These are phyloP conservation scores for Ambrosiella beaveri DNA, from an alignment of 2,329 filamentous ascomycete genomes.

Conservation along the genomic window DNA sequence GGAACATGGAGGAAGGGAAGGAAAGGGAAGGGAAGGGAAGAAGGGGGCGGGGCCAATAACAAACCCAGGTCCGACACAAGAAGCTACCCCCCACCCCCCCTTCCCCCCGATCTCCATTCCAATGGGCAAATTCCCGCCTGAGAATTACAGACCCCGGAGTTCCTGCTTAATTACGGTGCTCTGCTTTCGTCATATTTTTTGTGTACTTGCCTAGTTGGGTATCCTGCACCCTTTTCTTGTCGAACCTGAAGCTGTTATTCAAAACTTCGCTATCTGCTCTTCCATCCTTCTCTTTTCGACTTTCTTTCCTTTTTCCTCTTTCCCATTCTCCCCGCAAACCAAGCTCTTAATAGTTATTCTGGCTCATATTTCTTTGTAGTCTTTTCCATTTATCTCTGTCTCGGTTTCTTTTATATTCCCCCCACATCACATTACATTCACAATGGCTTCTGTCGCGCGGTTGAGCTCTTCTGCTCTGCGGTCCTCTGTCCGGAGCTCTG, in stretches of 20 bases:
- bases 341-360: not conserved
- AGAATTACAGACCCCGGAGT: not conserved
- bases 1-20: not conserved
- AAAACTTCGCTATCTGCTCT: slow-evolving; percentile 16
- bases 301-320: slow-evolving; percentile 16
- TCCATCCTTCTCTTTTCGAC: slow-evolving; percentile 22
- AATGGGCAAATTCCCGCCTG: slow-evolving; percentile 4
- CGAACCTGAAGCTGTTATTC: slow-evolving; percentile 15
- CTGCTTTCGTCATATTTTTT: slow-evolving; percentile 19
- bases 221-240: slow-evolving; percentile 15
- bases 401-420: slow-evolving; percentile 16
- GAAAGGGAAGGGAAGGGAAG: too few relatives aligned
- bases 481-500: slow-evolving; percentile 50
- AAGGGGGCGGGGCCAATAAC: not conserved
- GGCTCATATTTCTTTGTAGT: slow-evolving; percentile 1
- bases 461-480: slow-evolving; percentile 68
- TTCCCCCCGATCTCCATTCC: not conserved
- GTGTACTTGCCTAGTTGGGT: slow-evolving; percentile 12
- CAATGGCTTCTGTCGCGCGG: slow-evolving; percentile 73
- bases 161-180: slow-evolving; percentile 1
- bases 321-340: not conserved
- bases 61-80: not conserved
- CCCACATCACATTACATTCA: slow-evolving; percentile 19
- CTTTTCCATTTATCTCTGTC: slow-evolving; percentile 9
- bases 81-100: slow-evolving; percentile 1